A percentile compares a stretch with the other conserved stretches of the same genome.
phyloP scores from a whole-genome alignment of 495 filamentous ascomycete species.

The Penicillium verhagenii region DNA sequence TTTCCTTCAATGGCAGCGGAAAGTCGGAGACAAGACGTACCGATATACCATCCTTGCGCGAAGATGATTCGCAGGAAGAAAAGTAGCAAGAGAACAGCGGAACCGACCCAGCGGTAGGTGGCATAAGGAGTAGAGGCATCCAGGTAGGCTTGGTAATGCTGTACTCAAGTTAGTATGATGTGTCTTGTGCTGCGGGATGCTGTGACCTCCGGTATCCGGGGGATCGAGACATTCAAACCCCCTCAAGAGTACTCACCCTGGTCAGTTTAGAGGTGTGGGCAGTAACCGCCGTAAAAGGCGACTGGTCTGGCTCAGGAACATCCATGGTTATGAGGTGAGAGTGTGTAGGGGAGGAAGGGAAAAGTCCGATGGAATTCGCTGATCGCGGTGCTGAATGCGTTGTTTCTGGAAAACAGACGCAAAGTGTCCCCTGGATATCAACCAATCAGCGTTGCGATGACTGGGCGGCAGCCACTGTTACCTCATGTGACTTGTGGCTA shows the following conservation, averaged over 20 bases:
- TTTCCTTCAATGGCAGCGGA: background rate
- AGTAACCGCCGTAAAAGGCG: constrained; percentile 79
- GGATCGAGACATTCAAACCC: constrained; percentile 10
- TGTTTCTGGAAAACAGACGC: constrained; percentile 30
- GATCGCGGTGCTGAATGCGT: constrained; percentile 29
- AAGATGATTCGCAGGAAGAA: constrained; percentile 89
- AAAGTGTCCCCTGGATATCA: constrained; percentile 40
- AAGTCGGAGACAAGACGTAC: constrained; percentile 51
- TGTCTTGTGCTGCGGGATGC: background rate
- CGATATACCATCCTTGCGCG: constrained; percentile 98
- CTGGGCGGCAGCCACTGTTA: constrained; percentile 7
- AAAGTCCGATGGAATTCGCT: constrained; percentile 16
- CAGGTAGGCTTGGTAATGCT: constrained; percentile 95
- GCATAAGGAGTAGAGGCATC: constrained; percentile 89
- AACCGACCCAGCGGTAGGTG: constrained; percentile 84
- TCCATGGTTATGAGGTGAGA: constrained; percentile 55
- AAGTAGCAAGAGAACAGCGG: constrained; percentile 65
- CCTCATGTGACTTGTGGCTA: constrained; percentile 19
- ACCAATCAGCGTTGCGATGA: constrained; percentile 24
- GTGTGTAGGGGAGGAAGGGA: constrained; percentile 10
- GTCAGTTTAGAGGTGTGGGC: constrained; percentile 75
- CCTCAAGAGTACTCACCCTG: constrained; percentile 53
- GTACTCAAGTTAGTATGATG: constrained; percentile 10
- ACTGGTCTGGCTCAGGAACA: constrained; percentile 73
- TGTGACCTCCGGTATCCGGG: constrained; percentile 1